Evolutionary conservation across 2,329 filamentous ascomycete species (phyloP), one percentile per base, ranked within the genome.

Genomic region (Polychaeton citri): DNA sequence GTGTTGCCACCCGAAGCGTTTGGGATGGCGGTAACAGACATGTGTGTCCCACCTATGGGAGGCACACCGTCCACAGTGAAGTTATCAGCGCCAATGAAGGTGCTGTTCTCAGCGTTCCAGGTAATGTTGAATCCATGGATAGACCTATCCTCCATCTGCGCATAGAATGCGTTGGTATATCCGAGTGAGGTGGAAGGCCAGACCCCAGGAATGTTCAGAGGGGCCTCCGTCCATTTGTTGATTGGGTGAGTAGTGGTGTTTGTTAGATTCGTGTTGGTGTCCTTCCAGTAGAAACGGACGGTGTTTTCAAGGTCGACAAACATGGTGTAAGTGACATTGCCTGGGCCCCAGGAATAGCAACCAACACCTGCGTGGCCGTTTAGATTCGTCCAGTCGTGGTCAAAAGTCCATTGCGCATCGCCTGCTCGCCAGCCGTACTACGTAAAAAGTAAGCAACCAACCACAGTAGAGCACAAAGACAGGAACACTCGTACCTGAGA

Each of bases 301-400:
- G 52, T 48, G 39, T 62, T 58, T 4, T 58, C 21, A 9, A 50
- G 37, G 38, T 62, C 61, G 10, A 61, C 55, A 38, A 65, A 51
- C 60, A 65, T 64, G 13, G 59, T 54, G 40, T 66, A 65, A 6
- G 57, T 58, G 0, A 54, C 53, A 2, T 53, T 57, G 5, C 55
- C 50, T 34, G 2, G 47, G 10, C 57, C 59, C 62, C 62, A 65
- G 13, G 52, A 57, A 40, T 62, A 64, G 40, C 62, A 65, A 1
- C 58, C 62, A 3, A 64, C 59, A 12, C 63, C 62, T 2, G 58
- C 63, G 35, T 64, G 62, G 4, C 55, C 60, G 35, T 65, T 64
- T 43, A 55, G 58, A 10, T 54, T 47, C 3, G 40, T 36, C 58
- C 62, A 65, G 2, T 37, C 48, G 30, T 57, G 45, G 21, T 63